Base-by-base conservation (phyloP, 805 yeast genomes). In the Wickerhamomyces silvicola region DNA sequence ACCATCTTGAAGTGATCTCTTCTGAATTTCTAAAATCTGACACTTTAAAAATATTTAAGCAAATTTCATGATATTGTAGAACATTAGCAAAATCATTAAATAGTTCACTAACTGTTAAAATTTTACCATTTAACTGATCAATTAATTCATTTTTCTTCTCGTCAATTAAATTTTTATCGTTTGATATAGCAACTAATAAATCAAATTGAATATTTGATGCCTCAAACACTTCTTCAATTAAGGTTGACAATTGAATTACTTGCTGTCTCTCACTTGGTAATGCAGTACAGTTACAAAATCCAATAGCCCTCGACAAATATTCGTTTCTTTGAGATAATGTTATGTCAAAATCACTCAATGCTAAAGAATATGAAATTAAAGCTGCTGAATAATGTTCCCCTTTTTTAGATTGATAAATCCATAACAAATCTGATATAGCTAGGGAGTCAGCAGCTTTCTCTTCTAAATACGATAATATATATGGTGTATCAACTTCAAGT, bases 61-160 rank as follows among this genome's bases (percentile, higher is more conserved):
- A 81, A 31, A 90, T 66, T 45, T 84, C 95, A 56, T 79, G 78
- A 52, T 88, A 90, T 6, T 90, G 90, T 39, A 88, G 62, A 16
- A 94, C 95, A 46, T 82, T 88, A 10, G 95, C 85, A 57, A 70
- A 90, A 41, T 75, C 80, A 59, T 92, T 90, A 64, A 78, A 90
- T 32, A 92, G 62, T 36, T 82, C 92, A 47, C 82, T 79, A 20
- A 87, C 75, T 4, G 80, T 70, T 46, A 81, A 61, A 21, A 92
- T 74, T 50, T 72, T 70, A 24, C 68, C 73, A 50, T 83, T 74
- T 35, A 92, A 67, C 26, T 70, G 66, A 10, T 59, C 61, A 5
- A 68, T 52, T 9, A 83, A 72, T 28, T 66, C 68, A 6, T 59
- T 56, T 44, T 73, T 73, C 27, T 75, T 71, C 2, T 64, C 68